Conservation (phyloP, 179 eudicot genomes). For the Corrigiola litoralis region DNA sequence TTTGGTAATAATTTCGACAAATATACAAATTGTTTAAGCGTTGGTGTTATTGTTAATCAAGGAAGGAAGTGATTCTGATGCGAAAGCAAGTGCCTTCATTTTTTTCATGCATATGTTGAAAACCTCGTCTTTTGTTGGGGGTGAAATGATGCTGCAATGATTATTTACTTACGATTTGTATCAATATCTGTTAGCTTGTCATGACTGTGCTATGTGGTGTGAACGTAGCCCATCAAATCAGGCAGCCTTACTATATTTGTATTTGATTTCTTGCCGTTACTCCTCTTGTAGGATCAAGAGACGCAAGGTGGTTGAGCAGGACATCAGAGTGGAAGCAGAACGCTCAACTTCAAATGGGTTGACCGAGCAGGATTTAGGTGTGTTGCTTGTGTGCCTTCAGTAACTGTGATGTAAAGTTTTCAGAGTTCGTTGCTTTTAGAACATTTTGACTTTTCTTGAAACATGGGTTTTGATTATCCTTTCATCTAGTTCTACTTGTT, state of each 20-base stretch:
- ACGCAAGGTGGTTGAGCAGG: conserved; percentile 47
- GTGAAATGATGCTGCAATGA: not conserved
- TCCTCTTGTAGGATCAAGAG: conserved; percentile 45
- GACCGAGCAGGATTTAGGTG: conserved; percentile 30
- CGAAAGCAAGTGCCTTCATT: too few species aligned
- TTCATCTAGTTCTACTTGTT: too few species aligned
- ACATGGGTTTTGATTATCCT: too few species aligned
- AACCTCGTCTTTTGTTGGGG: not conserved
- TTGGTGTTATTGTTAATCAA: too few species aligned
- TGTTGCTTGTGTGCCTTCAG: too few species aligned
- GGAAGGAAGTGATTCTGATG: not conserved
- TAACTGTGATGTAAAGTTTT: too few species aligned
- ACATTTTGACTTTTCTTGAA: too few species aligned
- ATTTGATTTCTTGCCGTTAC: not conserved
- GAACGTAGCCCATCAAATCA: not conserved
- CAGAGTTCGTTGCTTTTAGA: too few species aligned
- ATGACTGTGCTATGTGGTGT: not conserved
- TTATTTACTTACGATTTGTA: not conserved
- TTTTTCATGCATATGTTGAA: not conserved
- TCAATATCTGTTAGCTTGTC: not conserved
- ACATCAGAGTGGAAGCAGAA: conserved; percentile 23
- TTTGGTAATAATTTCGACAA: too few species aligned
- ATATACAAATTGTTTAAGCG: too few species aligned
- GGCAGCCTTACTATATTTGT: too few species aligned
- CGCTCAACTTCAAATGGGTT: conserved; percentile 39